Percentiles rank a stretch among this genome's conserved stretches.
phyloP scores from a whole-genome alignment of 192 early-diverging fungal genomes.

The Coemansia sp. region DNA sequence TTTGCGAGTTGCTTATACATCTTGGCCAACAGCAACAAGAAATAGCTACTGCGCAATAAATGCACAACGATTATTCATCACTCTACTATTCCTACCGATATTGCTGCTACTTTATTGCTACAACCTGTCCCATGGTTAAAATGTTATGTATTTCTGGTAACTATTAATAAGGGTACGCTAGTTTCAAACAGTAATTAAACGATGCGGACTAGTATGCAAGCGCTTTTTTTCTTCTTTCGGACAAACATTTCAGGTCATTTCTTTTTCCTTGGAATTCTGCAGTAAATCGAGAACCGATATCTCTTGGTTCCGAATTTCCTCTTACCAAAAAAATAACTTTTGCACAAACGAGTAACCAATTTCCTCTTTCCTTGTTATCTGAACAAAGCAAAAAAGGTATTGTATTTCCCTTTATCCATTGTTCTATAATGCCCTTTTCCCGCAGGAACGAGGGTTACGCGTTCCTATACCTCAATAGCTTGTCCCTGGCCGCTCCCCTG shows the following conservation, averaged over 20 bases:
- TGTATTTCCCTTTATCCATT: neutral
- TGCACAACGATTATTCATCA: slow-evolving; percentile 12
- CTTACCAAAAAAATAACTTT: too few relatives aligned
- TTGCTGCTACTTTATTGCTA: slow-evolving; percentile 7
- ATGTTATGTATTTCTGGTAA: slow-evolving; percentile 1
- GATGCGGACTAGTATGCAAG: neutral
- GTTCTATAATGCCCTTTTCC: neutral
- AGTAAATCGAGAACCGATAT: neutral
- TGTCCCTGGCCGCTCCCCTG: neutral
- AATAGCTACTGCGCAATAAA: slow-evolving; percentile 11
- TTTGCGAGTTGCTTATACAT: slow-evolving; percentile 5
- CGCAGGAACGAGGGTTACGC: neutral
- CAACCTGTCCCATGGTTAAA: neutral
- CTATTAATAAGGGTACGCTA: slow-evolving; percentile 4
- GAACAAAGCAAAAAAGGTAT: neutral
- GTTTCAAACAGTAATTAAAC: slow-evolving; percentile 2
- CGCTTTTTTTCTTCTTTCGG: neutral
- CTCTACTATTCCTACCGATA: slow-evolving; percentile 6
- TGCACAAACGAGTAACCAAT: neutral
- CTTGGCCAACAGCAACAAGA: neutral
- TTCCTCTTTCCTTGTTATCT: neutral
- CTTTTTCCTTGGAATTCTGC: neutral
- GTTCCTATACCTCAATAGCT: neutral
- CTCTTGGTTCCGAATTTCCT: neutral
- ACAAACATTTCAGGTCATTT: slow-evolving; percentile 7